Percentiles rank a stretch among this genome's conserved stretches.
Evolutionary conservation across 2,329 filamentous ascomycete genomes (phyloP).

Genomic region (Fusarium scirpi): DNA sequence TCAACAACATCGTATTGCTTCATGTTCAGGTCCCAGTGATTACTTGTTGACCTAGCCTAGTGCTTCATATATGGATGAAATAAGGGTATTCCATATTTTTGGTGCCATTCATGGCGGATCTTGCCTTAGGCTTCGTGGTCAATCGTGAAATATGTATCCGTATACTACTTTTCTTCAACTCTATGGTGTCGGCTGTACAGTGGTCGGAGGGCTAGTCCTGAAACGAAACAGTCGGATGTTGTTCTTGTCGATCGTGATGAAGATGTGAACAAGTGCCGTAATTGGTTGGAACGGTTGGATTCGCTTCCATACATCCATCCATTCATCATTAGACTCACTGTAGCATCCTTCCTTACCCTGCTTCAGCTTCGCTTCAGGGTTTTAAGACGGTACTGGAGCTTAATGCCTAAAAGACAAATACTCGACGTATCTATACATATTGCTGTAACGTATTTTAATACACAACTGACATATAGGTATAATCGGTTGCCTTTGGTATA

Average conservation of each 20-base stretch:
- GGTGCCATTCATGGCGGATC: conserved; percentile 15
- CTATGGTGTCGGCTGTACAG: background rate
- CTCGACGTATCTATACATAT: conserved; percentile 15
- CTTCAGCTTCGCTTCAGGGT: conserved; percentile 19
- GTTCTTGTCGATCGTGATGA: conserved; percentile 41
- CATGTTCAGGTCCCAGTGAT: conserved; percentile 11
- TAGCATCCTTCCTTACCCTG: conserved; percentile 7
- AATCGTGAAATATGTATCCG: conserved; percentile 17
- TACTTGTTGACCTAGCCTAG: conserved; percentile 2
- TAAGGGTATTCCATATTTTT: conserved; percentile 8
- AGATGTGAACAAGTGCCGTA: conserved; percentile 36
- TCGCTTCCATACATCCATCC: conserved; percentile 9
- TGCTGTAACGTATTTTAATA: conserved; percentile 9
- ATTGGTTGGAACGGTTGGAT: conserved; percentile 26
- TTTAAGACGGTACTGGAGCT: conserved; percentile 2
- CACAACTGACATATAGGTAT: conserved; percentile 7
- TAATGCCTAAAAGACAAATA: conserved; percentile 11
- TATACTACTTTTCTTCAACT: background rate
- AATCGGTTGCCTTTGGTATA: conserved; percentile 6
- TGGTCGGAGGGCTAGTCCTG: conserved; percentile 17
- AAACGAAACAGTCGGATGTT: conserved; percentile 32
- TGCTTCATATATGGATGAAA: conserved; percentile 6
- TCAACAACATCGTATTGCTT: conserved; percentile 16
- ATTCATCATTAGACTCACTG: conserved; percentile 12
- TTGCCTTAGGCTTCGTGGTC: conserved; percentile 11